A percentile compares a stretch with the other conserved stretches of the same genome.
Conservation (phyloP, 2,329 filamentous ascomycete species). For the Alternaria sp. region DNA sequence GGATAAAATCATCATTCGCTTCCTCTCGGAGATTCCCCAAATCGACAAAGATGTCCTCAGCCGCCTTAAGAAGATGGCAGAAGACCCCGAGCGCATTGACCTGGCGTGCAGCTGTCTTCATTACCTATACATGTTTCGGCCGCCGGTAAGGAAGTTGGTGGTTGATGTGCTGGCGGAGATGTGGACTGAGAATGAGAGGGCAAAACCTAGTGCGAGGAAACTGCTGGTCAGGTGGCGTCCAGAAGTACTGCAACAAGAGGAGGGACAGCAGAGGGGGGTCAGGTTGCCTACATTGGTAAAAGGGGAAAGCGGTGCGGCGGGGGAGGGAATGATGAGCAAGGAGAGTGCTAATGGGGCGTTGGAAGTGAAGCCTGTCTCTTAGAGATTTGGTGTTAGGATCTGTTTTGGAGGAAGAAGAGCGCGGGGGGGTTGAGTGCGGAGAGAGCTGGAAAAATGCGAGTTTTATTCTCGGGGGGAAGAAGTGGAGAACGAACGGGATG, state of each 20-base stretch:
- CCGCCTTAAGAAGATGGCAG: constrained; percentile 70
- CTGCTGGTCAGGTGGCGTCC: constrained; percentile 65
- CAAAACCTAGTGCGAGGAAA: constrained; percentile 60
- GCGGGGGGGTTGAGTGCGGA: too few relatives aligned
- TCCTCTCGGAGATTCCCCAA: constrained; percentile 88
- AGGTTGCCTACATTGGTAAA: constrained; percentile 28
- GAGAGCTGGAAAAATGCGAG: too few relatives aligned
- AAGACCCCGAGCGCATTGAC: constrained; percentile 69
- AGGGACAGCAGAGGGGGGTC: constrained; percentile 11
- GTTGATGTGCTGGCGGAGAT: constrained; percentile 67
- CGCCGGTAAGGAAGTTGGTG: constrained; percentile 65
- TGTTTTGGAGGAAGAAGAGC: too few relatives aligned
- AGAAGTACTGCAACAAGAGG: constrained; percentile 50
- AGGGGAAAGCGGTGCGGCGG: constrained; percentile 24
- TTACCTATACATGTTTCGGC: constrained; percentile 60
- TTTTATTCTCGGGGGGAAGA: too few relatives aligned
- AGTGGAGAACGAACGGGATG: too few relatives aligned
- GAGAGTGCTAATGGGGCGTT: constrained; percentile 39
- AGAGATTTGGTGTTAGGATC: neutral
- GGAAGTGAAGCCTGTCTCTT: constrained; percentile 41
- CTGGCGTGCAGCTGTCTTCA: constrained; percentile 66
- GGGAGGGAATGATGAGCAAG: constrained; percentile 21
- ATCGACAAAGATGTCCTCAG: constrained; percentile 76
- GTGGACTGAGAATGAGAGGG: constrained; percentile 59
- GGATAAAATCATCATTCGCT: constrained; percentile 88